These are phyloP conservation scores for Flaveria sonorensis DNA, from an alignment of 129 eudicot species.

Conservation along the genomic window DNA sequence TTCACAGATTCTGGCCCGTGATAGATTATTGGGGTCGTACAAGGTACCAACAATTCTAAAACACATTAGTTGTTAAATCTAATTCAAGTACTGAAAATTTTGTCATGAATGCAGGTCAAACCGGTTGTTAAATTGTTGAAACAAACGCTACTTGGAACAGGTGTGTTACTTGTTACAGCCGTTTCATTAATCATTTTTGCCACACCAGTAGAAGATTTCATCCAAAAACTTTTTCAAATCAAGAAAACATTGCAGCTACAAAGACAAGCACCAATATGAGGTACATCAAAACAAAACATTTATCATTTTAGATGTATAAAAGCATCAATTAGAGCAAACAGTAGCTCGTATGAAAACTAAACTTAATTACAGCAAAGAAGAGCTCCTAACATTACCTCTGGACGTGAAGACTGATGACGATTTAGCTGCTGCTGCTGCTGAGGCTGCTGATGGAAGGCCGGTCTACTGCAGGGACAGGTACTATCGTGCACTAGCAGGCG, in stretches of 20 bases:
- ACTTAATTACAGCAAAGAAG: slow-evolving; percentile 61
- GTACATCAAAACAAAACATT: slow-evolving; percentile 32
- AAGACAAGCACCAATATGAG: slow-evolving; percentile 57
- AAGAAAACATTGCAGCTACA: slow-evolving; percentile 49
- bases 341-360: neutral
- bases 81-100: neutral
- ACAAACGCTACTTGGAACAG: slow-evolving; percentile 96
- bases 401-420: slow-evolving; percentile 79
- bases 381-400: slow-evolving; percentile 73
- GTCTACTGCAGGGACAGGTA: slow-evolving; percentile 98
- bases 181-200: slow-evolving; percentile 77
- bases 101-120: slow-evolving; percentile 61
- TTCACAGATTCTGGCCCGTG: slow-evolving; percentile 80
- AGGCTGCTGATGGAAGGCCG: slow-evolving; percentile 98
- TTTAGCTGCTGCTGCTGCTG: slow-evolving; percentile 94
- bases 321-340: no score
- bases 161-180: slow-evolving; percentile 83
- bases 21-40: slow-evolving; percentile 66
- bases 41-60: slow-evolving; percentile 56
- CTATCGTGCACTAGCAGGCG: slow-evolving; percentile 96
- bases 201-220: slow-evolving; percentile 82
- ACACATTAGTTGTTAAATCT: neutral
- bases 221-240: slow-evolving; percentile 50
- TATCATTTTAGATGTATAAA: neutral
- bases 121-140: slow-evolving; percentile 95